Base-by-base conservation (phyloP, 305 asterid genomes). In the Rubia peregrina region DNA sequence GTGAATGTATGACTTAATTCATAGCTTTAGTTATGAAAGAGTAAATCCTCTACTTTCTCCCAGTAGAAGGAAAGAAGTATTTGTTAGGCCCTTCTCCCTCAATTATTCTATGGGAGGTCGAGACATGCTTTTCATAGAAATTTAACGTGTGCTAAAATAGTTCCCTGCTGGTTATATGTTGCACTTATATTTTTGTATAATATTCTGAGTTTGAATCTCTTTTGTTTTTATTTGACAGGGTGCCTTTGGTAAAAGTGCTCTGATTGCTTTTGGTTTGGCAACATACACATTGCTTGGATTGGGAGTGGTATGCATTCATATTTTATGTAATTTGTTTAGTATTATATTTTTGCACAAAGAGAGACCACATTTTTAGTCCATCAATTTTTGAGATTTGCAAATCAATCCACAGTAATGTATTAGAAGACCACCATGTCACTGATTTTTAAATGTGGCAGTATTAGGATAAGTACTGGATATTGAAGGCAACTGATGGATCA, bases 201-300 rank as follows among this genome's bases (percentile, higher is more conserved):
- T n/a, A 55, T 48, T 26, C 44, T 19, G 26, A 12, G 17, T 38
- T 57, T 2, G 48, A 13, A 16, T 24, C 73, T 60, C 48, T 62
- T 70, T 65, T 60, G 48, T 60, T 64, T 70, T 57, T 73, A 53
- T 76, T 71, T 73, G 57, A 73, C 85, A 87, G 96, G 95, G 96
- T 41, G 90, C 89, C 67, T 89, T 88, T 61, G 96, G 96, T 21
- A 89, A 86, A 81, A 80, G 70, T 62, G 85, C 96, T 1, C 74
- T 89, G 63, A 26, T 83, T 77, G 89, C 85, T 76, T 86, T 86
- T 80, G 95, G 95, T 69, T 76, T 89, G 80, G 84, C 88, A 69
- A 88, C 90, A 13, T 88, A 89, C 77, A 70, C 86, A 64, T 68
- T 89, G 70, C 80, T 89, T 72, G 96, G 96, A 62, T 74, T 89